Base-by-base conservation (phyloP, 768 basidiomycete species). In the Kwoniella europaea region DNA sequence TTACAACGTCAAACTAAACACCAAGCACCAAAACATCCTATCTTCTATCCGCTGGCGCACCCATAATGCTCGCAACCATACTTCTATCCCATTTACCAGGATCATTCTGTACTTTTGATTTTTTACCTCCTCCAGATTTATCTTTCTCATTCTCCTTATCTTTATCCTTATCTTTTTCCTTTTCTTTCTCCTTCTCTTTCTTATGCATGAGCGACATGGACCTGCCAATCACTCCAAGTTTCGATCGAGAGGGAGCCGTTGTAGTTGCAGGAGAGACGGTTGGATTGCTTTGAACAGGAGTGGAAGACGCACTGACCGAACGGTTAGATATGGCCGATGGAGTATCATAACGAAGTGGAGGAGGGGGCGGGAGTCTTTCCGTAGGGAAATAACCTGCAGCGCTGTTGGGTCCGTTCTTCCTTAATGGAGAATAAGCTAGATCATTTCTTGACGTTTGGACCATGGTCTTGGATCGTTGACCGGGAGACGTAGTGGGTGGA, bases 1-100 rank as follows among this genome's bases (percentile, higher is more conserved):
- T 24, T 58, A 27, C 57, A 58, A 58, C 20, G 24, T n/a, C 24
- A 27, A 58, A 24, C 12, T 58, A 58, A 13, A 27, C 27, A 58
- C 13, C 57, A 10, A 55, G 22, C 10, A 24, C 3, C 20, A 27
- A 58, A 15, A 46, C 57, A 57, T 35, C 20, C 56, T n/a, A 13
- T 44, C 55, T 50, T 43, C 71, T 65, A 10, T 73, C 74, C 27
- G 71, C 74, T 18, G 76, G 72, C 15, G 74, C 74, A 5, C 79
- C 79, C 79, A 81, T 81, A 43, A 81, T 81, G 65, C 68, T 74
- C 22, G 79, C 77, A 13, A 81, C 79, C 76, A 79, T 81, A 63
- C 73, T 70, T 65, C 73, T 67, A 64, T 80, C 73, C 79, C 79
- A 81, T 59, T 67, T 74, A 41, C 76, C 78, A 6, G 79, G 79